Conservation (phyloP, 2,329 filamentous ascomycete species). For the Torrubiellomyces zombiae region DNA sequence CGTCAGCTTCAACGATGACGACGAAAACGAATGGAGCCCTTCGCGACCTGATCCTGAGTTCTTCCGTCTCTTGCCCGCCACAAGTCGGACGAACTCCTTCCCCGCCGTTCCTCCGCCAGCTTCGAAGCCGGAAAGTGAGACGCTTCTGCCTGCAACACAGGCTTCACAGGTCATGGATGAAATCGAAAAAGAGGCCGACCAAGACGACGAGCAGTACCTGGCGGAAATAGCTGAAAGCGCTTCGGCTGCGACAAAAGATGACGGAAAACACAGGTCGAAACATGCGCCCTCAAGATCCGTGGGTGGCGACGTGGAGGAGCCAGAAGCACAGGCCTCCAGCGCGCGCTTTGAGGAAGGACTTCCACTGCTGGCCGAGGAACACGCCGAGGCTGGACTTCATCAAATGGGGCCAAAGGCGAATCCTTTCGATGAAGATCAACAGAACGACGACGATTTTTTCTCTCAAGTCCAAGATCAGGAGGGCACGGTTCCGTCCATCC, state of each 20-base stretch:
- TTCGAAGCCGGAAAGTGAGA: slow-evolving; percentile 14
- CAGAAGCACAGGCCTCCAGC: slow-evolving; percentile 28
- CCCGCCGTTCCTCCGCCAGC: slow-evolving; percentile 32
- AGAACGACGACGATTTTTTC: slow-evolving; percentile 49
- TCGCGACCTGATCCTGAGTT: slow-evolving; percentile 36
- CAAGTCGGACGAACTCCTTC: slow-evolving; percentile 46
- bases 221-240: slow-evolving; percentile 5
- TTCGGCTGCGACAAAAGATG: slow-evolving; percentile 4
- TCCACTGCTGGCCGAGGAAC: slow-evolving; percentile 31
- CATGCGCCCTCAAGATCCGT: slow-evolving; percentile 19
- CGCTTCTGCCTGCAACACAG: slow-evolving; percentile 30
- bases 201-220: slow-evolving; percentile 21
- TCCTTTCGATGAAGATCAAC: slow-evolving; percentile 26
- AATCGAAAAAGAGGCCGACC: slow-evolving; percentile 29
- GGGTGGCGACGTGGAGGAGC: slow-evolving; percentile 24
- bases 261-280: slow-evolving; percentile 6
- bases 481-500: slow-evolving; percentile 20
- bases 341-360: slow-evolving; percentile 55
- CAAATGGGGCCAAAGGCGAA: slow-evolving; percentile 9
- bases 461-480: slow-evolving; percentile 23
- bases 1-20: slow-evolving; percentile 40
- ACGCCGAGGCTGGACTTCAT: slow-evolving; percentile 2
- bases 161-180: slow-evolving; percentile 36
- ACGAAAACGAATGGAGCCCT: slow-evolving; percentile 41
- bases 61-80: slow-evolving; percentile 41